phyloP scores from a whole-genome alignment of 2,329 filamentous ascomycete genomes.

The Penicillium sp. region DNA sequence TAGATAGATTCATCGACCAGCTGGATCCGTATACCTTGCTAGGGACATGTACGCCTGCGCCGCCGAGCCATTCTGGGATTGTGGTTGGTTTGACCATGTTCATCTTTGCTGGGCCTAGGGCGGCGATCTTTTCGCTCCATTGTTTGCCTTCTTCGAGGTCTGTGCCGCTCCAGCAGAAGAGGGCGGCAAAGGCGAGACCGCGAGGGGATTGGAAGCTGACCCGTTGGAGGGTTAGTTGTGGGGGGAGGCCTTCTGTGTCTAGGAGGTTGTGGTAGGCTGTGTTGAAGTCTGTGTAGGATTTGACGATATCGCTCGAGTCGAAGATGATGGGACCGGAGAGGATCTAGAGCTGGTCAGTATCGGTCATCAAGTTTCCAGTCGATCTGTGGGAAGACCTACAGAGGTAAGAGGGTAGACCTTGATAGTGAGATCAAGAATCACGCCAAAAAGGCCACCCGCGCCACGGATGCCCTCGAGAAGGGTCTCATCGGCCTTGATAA shows the following conservation, averaged over 20 bases:
- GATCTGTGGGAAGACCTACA: not conserved
- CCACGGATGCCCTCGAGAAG: conserved; percentile 19
- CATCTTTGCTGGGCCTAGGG: conserved; percentile 11
- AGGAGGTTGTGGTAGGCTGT: conserved; percentile 12
- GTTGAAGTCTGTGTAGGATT: conserved; percentile 11
- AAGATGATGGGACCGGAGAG: conserved; percentile 19
- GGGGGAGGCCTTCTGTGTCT: conserved; percentile 1
- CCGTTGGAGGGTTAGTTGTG: conserved; percentile 15
- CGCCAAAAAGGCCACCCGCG: conserved; percentile 20
- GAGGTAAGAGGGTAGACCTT: conserved; percentile 13
- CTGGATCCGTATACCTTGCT: conserved; percentile 1
- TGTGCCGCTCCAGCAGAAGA: conserved; percentile 13
- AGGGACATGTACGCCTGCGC: conserved; percentile 3
- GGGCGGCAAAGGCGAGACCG: conserved; percentile 9
- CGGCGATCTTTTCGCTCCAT: conserved; percentile 16
- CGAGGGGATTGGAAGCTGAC: conserved; percentile 10
- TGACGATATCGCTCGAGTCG: conserved; percentile 13
- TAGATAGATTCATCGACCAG: conserved; percentile 6
- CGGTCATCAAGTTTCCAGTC: too few species aligned
- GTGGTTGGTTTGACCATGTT: conserved; percentile 15
- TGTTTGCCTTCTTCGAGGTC: conserved; percentile 11
- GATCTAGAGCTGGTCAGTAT: conserved; percentile 6
- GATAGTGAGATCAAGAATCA: conserved; percentile 20
- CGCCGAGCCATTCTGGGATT: conserved; percentile 7
- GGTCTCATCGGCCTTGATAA: conserved; percentile 10